Evolutionary conservation across 2,329 filamentous ascomycete species (phyloP).

Genomic region (Coniochaeta sp.): DNA sequence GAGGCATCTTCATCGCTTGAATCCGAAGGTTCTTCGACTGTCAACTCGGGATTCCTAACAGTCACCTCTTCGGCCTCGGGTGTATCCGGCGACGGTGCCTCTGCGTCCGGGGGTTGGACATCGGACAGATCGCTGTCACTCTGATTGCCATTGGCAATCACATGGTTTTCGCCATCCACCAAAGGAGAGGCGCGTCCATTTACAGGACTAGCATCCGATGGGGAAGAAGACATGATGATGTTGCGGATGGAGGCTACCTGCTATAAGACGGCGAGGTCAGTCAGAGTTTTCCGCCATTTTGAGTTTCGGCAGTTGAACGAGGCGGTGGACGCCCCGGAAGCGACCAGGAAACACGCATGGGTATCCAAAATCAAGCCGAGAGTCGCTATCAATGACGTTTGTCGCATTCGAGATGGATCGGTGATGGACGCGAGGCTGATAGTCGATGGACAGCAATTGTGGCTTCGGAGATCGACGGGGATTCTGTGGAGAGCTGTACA

Average conservation of each 20-base stretch:
- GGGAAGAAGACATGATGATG: conserved; percentile 56
- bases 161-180: conserved; percentile 34
- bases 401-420: conserved; percentile 35
- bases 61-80: conserved; percentile 30
- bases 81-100: conserved; percentile 32
- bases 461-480: conserved; percentile 15
- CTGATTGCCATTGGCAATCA: conserved; percentile 34
- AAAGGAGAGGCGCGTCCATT: conserved; percentile 59
- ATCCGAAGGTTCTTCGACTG: conserved; percentile 35
- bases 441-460: conserved; percentile 36
- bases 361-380: conserved; percentile 13
- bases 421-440: conserved; percentile 42
- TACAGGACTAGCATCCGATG: conserved; percentile 51
- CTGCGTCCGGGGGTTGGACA: conserved; percentile 43
- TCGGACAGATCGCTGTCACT: conserved; percentile 76
- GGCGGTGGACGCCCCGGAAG: conserved; percentile 19
- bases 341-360: conserved; percentile 23
- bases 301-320: conserved; percentile 11
- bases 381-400: conserved; percentile 25
- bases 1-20: conserved; percentile 48
- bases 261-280: conserved; percentile 44
- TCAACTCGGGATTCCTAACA: conserved; percentile 28
- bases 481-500: conserved; percentile 13
- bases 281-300: conserved; percentile 19
- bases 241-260: conserved; percentile 55